Percentiles rank a stretch among this genome's conserved stretches.
Conservation (phyloP, 1,284 basidiomycete genomes). For the Cerioporus squamosus region DNA sequence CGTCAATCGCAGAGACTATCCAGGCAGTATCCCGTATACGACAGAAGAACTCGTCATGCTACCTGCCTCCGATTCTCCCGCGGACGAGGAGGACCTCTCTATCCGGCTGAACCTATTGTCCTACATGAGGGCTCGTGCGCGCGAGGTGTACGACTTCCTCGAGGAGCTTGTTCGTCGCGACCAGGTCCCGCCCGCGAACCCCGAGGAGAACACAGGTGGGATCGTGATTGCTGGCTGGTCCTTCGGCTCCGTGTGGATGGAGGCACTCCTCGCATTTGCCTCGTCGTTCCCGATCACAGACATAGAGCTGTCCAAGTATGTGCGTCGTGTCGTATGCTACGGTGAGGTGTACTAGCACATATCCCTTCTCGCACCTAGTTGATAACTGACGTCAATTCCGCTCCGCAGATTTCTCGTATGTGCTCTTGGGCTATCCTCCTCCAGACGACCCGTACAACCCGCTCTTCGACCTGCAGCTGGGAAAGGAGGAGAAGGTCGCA, state of each 20-base stretch:
- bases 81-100: slow-evolving; percentile 1
- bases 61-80: not conserved
- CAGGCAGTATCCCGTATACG: slow-evolving; percentile 10
- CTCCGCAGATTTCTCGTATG: slow-evolving; percentile 5
- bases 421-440: slow-evolving; percentile 3
- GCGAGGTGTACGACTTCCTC: slow-evolving; percentile 32
- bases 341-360: not conserved
- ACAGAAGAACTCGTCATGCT: slow-evolving; percentile 26
- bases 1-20: slow-evolving; percentile 19
- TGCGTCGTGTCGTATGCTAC: slow-evolving; percentile 12
- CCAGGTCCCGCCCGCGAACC: slow-evolving; percentile 15
- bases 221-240: slow-evolving; percentile 20
- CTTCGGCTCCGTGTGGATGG: slow-evolving; percentile 9
- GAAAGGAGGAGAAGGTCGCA: not conserved
- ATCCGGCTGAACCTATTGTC: not conserved
- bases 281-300: slow-evolving; percentile 6
- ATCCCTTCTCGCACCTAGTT: not conserved
- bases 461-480: slow-evolving; percentile 2
- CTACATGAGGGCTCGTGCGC: slow-evolving; percentile 16
- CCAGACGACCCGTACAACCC: slow-evolving; percentile 7
- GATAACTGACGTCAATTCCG: not conserved
- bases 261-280: slow-evolving; percentile 10
- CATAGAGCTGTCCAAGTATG: slow-evolving; percentile 5
- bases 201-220: slow-evolving; percentile 4
- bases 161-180: slow-evolving; percentile 26